Percentiles rank a stretch among this genome's conserved stretches.
phyloP scores from a whole-genome alignment of 257 asterid species.

The Rubia yunnanensis region DNA sequence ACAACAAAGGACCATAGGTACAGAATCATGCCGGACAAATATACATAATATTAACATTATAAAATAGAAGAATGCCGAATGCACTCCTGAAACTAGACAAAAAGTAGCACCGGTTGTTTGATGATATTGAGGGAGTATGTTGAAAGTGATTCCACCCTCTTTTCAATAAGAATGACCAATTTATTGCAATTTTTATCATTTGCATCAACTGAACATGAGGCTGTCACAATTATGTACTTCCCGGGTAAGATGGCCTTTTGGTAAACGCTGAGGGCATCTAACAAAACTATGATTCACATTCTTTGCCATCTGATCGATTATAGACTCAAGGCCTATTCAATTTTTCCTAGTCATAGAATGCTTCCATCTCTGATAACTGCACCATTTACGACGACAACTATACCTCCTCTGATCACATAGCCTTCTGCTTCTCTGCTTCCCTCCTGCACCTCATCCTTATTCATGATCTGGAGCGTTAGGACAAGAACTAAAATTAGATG shows the following conservation, averaged over 20 bases:
- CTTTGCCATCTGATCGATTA: background rate
- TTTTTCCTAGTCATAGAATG: slow-evolving; percentile 27
- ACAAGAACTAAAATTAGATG: background rate
- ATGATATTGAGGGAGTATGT: background rate
- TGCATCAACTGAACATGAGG: background rate
- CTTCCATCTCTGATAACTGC: slow-evolving; percentile 64
- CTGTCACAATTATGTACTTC: background rate
- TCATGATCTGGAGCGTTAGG: slow-evolving; percentile 46
- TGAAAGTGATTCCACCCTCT: background rate
- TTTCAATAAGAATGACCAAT: background rate
- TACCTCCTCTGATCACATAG: slow-evolving; percentile 50
- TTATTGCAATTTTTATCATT: background rate
- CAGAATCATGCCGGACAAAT: background rate
- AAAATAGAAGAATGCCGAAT: background rate
- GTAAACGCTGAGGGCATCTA: background rate
- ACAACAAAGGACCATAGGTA: background rate
- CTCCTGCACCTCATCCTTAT: slow-evolving; percentile 63
- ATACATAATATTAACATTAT: background rate
- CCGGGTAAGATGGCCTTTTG: background rate
- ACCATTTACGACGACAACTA: slow-evolving; percentile 44
- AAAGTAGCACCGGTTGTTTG: background rate
- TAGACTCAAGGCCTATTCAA: background rate
- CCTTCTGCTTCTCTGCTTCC: slow-evolving; percentile 59
- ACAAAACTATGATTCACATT: background rate
- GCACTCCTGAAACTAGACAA: background rate